phyloP scores from a whole-genome alignment of 2,329 filamentous ascomycete genomes.

The Raffaelea albimanens region DNA sequence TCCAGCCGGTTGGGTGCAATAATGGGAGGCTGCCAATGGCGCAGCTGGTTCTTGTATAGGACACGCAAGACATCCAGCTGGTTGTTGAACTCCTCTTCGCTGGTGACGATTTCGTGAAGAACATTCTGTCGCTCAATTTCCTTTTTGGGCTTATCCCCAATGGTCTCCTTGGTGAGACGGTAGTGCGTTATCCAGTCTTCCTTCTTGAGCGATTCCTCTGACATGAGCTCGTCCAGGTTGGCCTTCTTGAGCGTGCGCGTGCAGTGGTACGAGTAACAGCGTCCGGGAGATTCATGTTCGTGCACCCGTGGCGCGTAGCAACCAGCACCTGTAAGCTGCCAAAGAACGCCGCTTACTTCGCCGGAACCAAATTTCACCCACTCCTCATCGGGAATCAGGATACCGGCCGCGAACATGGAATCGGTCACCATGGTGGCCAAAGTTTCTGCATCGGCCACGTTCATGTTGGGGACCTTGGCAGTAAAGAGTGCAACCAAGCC shows the following conservation, averaged over 20 bases:
- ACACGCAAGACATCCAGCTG: constrained; percentile 77
- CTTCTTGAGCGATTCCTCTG: constrained; percentile 57
- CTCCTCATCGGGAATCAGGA: constrained; percentile 82
- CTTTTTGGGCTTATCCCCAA: constrained; percentile 66
- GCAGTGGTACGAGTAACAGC: constrained; percentile 92
- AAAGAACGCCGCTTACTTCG: constrained; percentile 78
- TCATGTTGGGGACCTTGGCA: constrained; percentile 95
- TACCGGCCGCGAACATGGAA: constrained; percentile 69
- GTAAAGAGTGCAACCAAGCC: constrained; percentile 84
- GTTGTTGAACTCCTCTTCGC: constrained; percentile 84
- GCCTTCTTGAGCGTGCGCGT: constrained; percentile 92
- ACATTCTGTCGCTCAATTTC: constrained; percentile 91
- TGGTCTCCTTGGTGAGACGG: constrained; percentile 66
- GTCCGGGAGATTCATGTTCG: constrained; percentile 54
- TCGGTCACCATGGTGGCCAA: constrained; percentile 69
- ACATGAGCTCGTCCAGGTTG: constrained; percentile 65
- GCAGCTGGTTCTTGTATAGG: constrained; percentile 76
- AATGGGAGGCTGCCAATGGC: constrained; percentile 64
- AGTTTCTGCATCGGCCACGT: constrained; percentile 89
- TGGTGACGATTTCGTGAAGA: constrained; percentile 88
- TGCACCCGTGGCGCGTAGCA: constrained; percentile 87
- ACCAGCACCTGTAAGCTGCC: constrained; percentile 82
- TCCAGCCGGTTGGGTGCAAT: constrained; percentile 69
- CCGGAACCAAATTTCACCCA: constrained; percentile 90
- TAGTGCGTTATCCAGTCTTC: constrained; percentile 90